Evolutionary conservation across 305 asterid species (phyloP).

Genomic region (Fraxinus sp.): DNA sequence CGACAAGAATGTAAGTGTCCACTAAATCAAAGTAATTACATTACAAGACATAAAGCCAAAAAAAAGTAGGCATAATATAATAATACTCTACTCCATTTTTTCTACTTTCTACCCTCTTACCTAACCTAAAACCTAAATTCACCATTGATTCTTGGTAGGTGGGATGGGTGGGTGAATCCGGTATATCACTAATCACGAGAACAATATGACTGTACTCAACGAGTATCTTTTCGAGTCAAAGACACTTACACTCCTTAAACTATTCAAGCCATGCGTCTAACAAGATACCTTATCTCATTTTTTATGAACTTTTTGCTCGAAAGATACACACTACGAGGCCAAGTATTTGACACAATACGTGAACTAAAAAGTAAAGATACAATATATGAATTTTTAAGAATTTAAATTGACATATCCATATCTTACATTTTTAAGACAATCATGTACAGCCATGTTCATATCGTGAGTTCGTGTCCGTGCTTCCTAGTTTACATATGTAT

Average conservation of each 20-base stretch:
- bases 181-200: neutral
- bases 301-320: neutral
- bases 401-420: neutral
- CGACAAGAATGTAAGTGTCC: constrained; percentile 76
- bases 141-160: neutral
- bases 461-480: neutral
- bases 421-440: neutral
- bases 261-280: neutral
- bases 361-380: neutral
- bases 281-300: neutral
- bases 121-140: neutral
- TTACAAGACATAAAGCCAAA: constrained; percentile 36
- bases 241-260: neutral
- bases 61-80: constrained; percentile 13
- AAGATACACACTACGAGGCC: neutral
- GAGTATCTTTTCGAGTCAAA: neutral
- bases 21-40: constrained; percentile 41
- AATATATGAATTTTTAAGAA: neutral
- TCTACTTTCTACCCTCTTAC: constrained; percentile 16
- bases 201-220: neutral
- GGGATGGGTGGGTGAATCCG: neutral
- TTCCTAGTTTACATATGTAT: neutral
- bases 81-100: constrained; percentile 28
- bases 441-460: neutral
- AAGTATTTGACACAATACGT: neutral